Conservation (phyloP, 2,329 filamentous ascomycete genomes). For the Diaporthe ilicicola region DNA sequence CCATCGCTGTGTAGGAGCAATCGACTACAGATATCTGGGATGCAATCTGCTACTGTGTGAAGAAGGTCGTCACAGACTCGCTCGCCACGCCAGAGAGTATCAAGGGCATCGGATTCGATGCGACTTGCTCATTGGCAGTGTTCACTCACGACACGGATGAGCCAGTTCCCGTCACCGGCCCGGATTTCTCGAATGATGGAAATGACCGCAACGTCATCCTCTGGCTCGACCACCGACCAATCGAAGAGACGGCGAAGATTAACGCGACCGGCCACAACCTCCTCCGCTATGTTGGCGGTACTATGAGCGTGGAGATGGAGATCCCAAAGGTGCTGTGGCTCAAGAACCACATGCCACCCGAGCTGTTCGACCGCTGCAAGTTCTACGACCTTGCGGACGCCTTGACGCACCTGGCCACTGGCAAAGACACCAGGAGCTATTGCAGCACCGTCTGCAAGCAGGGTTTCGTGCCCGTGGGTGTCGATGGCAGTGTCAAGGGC, state of each 20-base stretch:
- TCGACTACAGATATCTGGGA: slow-evolving; percentile 97
- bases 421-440: slow-evolving; percentile 89
- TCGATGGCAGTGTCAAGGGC: slow-evolving; percentile 95
- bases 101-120: slow-evolving; percentile 94
- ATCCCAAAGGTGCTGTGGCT: slow-evolving; percentile 98
- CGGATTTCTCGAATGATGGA: slow-evolving; percentile 80
- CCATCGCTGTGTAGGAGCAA: slow-evolving; percentile 74
- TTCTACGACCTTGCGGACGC: slow-evolving; percentile 97
- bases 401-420: slow-evolving; percentile 92
- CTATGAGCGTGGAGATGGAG: slow-evolving; percentile 99
- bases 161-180: slow-evolving; percentile 88
- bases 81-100: slow-evolving; percentile 79
- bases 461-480: slow-evolving; percentile 94
- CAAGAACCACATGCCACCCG: slow-evolving; percentile 96
- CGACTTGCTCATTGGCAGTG: slow-evolving; percentile 95
- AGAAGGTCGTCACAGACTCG: slow-evolving; percentile 82
- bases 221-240: slow-evolving; percentile 95
- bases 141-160: slow-evolving; percentile 90
- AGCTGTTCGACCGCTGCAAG: slow-evolving; percentile 91
- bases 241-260: slow-evolving; percentile 91
- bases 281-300: slow-evolving; percentile 93
- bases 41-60: slow-evolving; percentile 90
- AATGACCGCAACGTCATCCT: slow-evolving; percentile 95
- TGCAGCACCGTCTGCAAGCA: slow-evolving; percentile 98
- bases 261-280: slow-evolving; percentile 93